phyloP scores from a whole-genome alignment of 2,329 filamentous ascomycete species.

The Pyrenophora seminiperda region DNA sequence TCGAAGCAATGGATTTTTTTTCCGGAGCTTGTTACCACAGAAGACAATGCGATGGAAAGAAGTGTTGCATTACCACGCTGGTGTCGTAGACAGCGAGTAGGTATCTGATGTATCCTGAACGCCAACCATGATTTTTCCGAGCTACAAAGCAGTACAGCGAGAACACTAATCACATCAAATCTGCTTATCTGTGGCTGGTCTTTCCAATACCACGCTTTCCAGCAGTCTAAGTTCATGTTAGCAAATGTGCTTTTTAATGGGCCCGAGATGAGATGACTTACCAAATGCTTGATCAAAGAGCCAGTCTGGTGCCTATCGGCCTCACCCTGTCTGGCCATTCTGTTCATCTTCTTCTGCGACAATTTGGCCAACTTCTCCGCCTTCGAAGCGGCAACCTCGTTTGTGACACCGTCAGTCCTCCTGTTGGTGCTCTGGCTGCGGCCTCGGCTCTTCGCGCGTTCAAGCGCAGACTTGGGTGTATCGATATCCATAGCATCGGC shows the following conservation, averaged over 20 bases:
- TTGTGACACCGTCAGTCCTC: slow-evolving; percentile 75
- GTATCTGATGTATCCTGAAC: slow-evolving; percentile 43
- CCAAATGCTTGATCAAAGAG: slow-evolving; percentile 86
- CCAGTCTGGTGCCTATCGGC: slow-evolving; percentile 87
- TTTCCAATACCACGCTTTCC: slow-evolving; percentile 96
- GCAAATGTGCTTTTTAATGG: not conserved
- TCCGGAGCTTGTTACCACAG: too few species aligned
- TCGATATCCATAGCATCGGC: slow-evolving; percentile 76
- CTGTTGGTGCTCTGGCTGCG: slow-evolving; percentile 70
- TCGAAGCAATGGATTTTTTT: too few species aligned
- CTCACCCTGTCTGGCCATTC: slow-evolving; percentile 95
- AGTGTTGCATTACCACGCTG: slow-evolving; percentile 29
- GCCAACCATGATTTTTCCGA: slow-evolving; percentile 37
- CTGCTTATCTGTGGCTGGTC: slow-evolving; percentile 62
- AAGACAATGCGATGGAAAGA: not conserved
- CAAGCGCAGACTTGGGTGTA: slow-evolving; percentile 46
- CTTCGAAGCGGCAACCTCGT: slow-evolving; percentile 70
- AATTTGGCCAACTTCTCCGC: slow-evolving; percentile 87
- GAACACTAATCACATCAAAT: slow-evolving; percentile 11
- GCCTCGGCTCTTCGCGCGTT: slow-evolving; percentile 72
- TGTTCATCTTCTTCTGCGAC: slow-evolving; percentile 97
- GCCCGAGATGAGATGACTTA: slow-evolving; percentile 57
- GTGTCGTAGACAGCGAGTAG: slow-evolving; percentile 26
- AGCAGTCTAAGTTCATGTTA: slow-evolving; percentile 63
- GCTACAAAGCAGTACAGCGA: slow-evolving; percentile 19